Base-by-base conservation (phyloP, 2,329 filamentous ascomycete species). In the Aureobasidium sp. region DNA sequence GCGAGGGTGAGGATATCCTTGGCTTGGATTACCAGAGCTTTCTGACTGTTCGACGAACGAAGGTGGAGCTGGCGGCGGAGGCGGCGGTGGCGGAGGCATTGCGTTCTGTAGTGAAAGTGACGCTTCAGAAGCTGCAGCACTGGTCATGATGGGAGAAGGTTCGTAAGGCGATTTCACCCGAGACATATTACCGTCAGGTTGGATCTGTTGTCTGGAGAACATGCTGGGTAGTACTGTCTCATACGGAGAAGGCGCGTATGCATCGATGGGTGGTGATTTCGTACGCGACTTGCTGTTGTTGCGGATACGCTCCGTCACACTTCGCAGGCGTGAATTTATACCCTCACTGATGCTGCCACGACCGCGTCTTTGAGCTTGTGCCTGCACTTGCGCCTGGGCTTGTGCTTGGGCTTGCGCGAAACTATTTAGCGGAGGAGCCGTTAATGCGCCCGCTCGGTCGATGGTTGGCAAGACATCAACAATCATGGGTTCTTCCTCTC, bases 271-370 rank as follows among this genome's bases (percentile, higher is more conserved):
- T 6, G 79, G 78, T 4, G 77, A 79, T 62, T 78, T 80, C 61
- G 75, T 75, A 29, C 81, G 76, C 44, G 78, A 80, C 60, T 83
- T 80, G 65, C 79, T 82, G 56, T 76, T 82, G 69, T 79, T 84
- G 42, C 84, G 78, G 78, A 85, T 84, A 25, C 83, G 79, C n/a
- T 82, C 82, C 3, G 82, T 80, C 22, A 86, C 76, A 61, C 78
- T 82, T 31, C 79, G 75, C 61, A 83, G 73, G 64, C 81, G 82
- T 58, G 74, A 77, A 12, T 81, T 79, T 39, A 86, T 77, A 82
- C 82, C 79, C 59, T 85, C 83, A 66, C 82, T 84, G 41, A 83
- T 79, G 68, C 82, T 85, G 60, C 79, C 76, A 22, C 80, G 80
- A 17, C 82, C 78, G 42, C 79, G 79, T 68, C 81, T 80, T 62